Conservation (phyloP, 164 flowering plant genomes). For the Sextonia rubra region DNA sequence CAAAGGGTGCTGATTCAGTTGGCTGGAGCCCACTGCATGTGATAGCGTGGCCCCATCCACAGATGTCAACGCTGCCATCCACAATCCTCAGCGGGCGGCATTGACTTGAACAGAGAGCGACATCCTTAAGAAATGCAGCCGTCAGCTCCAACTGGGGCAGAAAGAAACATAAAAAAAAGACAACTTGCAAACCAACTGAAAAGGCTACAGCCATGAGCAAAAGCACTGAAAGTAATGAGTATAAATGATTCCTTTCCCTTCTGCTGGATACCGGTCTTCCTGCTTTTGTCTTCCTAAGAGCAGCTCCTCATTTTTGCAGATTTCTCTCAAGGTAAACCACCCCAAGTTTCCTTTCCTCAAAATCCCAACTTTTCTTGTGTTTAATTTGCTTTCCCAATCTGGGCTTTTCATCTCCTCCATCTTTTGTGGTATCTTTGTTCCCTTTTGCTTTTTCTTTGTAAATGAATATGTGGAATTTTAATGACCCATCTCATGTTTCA, state of each 20-base stretch:
- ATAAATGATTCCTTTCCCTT: neutral
- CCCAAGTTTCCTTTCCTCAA: neutral
- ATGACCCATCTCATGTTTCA: neutral
- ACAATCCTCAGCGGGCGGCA: no score
- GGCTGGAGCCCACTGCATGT: no score
- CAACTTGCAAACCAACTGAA: no score
- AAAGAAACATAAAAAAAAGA: no score
- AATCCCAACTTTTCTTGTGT: neutral
- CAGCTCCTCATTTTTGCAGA: neutral
- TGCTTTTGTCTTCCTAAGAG: neutral
- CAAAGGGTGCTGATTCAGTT: no score
- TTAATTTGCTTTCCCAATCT: neutral
- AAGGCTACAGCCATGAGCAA: no score
- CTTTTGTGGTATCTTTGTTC: neutral
- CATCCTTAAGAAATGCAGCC: no score
- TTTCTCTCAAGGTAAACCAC: constrained; percentile 2
- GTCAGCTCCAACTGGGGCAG: no score
- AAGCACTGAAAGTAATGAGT: no score
- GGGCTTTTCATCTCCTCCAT: neutral
- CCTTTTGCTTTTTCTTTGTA: neutral
- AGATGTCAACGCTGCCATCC: no score
- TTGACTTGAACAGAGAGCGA: no score
- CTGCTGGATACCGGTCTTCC: neutral
- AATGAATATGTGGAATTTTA: neutral
- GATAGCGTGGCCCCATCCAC: no score